Evolutionary conservation across 257 asterid species (phyloP).

Genomic region (Coffea eugenioides): DNA sequence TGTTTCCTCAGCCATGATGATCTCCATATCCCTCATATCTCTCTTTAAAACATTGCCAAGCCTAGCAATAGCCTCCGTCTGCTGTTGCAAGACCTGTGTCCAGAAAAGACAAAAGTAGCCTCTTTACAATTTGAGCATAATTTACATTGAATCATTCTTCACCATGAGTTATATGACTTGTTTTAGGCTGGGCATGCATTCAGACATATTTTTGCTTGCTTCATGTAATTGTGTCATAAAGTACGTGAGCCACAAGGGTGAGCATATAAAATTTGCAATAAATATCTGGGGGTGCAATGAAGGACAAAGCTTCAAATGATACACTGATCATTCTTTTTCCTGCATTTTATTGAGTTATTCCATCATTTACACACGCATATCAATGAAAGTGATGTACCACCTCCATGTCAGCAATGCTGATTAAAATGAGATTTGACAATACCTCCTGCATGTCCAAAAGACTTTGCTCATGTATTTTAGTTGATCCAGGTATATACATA

Average conservation of each 20-base stretch:
- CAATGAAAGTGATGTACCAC: neutral
- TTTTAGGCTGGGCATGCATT: neutral
- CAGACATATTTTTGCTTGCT: neutral
- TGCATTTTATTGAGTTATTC: neutral
- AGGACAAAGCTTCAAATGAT: too few species aligned
- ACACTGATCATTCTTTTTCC: neutral
- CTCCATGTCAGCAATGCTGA: neutral
- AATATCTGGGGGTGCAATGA: neutral
- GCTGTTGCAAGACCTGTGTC: conserved; percentile 82
- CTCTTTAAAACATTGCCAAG: conserved; percentile 87
- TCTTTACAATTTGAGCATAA: neutral
- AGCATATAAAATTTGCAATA: neutral
- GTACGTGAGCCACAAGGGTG: neutral
- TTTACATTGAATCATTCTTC: neutral
- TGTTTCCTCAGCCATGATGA: conserved; percentile 83
- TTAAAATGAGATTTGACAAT: conserved; percentile 9
- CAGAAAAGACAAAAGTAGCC: conserved; percentile 1
- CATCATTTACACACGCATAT: neutral
- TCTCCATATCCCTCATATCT: conserved; percentile 82
- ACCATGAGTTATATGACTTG: neutral
- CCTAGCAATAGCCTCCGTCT: conserved; percentile 84
- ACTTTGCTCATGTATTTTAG: conserved; percentile 83
- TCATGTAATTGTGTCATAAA: neutral
- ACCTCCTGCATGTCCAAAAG: conserved; percentile 98
- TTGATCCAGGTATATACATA: conserved; percentile 75